These are phyloP conservation scores for Gardenia jasminoides DNA, from an alignment of 257 asterid genomes.

Conservation along the genomic window DNA sequence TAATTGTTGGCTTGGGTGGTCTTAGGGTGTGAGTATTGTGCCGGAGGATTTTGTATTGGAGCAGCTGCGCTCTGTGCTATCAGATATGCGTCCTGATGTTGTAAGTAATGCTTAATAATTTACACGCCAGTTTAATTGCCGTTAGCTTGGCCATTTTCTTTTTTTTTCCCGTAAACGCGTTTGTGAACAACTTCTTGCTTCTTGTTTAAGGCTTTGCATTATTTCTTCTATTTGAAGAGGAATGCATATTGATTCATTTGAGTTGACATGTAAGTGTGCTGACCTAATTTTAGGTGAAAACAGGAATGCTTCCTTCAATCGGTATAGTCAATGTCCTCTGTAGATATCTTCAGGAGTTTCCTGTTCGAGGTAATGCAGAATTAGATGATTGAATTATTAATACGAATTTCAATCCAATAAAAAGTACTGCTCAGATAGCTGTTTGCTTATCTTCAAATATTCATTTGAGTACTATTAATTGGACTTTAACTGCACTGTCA, in stretches of 20 bases:
- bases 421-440: too few relatives aligned
- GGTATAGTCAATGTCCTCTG: conserved; percentile 70
- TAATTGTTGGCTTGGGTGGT: conserved; percentile 22
- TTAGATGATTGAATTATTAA: not conserved
- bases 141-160: not conserved
- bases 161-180: too few relatives aligned
- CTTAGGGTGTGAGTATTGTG: conserved; percentile 65
- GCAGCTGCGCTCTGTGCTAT: conserved; percentile 78
- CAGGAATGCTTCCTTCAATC: conserved; percentile 94
- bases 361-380: conserved; percentile 55
- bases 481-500: not conserved
- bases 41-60: conserved; percentile 65
- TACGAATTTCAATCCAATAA: too few relatives aligned
- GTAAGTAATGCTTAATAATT: conserved; percentile 43
- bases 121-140: not conserved
- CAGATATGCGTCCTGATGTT: conserved; percentile 91
- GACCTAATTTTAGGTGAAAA: conserved; percentile 74
- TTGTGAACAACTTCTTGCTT: not conserved
- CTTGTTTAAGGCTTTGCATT: not conserved
- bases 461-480: too few relatives aligned
- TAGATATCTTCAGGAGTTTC: conserved; percentile 68
- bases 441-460: too few relatives aligned
- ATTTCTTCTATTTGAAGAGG: not conserved
- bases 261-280: conserved; percentile 10
- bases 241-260: not conserved